Conservation (phyloP, 805 yeast species). For the Candida krabiensis region DNA sequence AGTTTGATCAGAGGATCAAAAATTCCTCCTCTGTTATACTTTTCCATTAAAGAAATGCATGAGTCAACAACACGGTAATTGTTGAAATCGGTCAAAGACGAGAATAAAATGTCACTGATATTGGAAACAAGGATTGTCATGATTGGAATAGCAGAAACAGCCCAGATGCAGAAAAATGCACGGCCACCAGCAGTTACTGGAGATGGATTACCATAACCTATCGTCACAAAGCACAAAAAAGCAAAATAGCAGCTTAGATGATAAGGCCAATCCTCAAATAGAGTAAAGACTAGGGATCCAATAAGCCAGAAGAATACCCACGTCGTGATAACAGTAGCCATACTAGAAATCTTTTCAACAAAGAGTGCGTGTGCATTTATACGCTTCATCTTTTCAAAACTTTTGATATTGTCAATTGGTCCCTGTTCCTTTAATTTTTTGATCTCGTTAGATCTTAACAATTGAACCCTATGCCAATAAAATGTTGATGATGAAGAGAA, state of each 20-base stretch:
- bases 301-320: slow-evolving; percentile 66
- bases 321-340: slow-evolving; percentile 39
- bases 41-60: slow-evolving; percentile 4
- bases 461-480: slow-evolving; percentile 65
- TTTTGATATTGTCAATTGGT: slow-evolving; percentile 39
- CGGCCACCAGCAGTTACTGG: slow-evolving; percentile 67
- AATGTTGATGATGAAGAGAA: slow-evolving; percentile 63
- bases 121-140: slow-evolving; percentile 80
- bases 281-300: slow-evolving; percentile 67
- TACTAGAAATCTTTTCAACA: slow-evolving; percentile 39
- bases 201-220: slow-evolving; percentile 80
- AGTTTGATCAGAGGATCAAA: slow-evolving; percentile 7
- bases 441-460: slow-evolving; percentile 38
- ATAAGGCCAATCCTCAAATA: slow-evolving; percentile 69
- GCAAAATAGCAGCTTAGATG: slow-evolving; percentile 75
- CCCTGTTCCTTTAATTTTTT: slow-evolving; percentile 19
- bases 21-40: slow-evolving; percentile 6
- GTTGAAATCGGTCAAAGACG: slow-evolving; percentile 23
- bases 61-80: slow-evolving; percentile 15
- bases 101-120: slow-evolving; percentile 60
- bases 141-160: slow-evolving; percentile 77
- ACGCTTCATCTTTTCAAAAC: slow-evolving; percentile 56
- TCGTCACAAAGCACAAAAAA: slow-evolving; percentile 70
- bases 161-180: slow-evolving; percentile 77
- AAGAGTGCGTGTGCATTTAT: slow-evolving; percentile 44